Base-by-base conservation (phyloP, 495 filamentous ascomycete genomes). In the Pyronema domesticum region DNA sequence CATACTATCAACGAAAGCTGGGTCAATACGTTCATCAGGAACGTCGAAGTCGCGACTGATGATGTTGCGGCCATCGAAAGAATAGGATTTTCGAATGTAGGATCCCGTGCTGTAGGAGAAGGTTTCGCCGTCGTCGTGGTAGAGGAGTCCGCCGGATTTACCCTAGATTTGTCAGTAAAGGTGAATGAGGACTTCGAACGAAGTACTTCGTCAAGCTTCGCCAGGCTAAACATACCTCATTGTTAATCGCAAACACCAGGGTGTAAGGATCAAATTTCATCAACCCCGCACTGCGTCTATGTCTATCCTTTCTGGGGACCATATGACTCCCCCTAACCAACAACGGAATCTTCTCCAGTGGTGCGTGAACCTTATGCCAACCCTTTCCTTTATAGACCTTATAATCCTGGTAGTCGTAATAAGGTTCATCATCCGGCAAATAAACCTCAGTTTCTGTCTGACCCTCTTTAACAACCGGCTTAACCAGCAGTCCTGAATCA, bases 231-330 rank as follows among this genome's bases (percentile, higher is more conserved):
- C 9, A n/a, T 44, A 80, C 80, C 35, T 78, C 73, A 62, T 80
- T 78, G 59, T 76, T 71, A n/a, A 94, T 70, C 1, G 80, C 76
- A 4, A 96, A 72, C 37, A 96, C 79, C 1, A 98, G 76, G 7
- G 91, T 96, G 68, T 94, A 94, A 6, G 89, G 87, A 64, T 98
- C 91, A 70, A 78, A 93, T 61, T 77, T 81, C 93, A 96, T 95
- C 7, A 95, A 72, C 6, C 82, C 82, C 53, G 79, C 83, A 58
- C 83, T 89, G 50, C 88, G 78, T 42, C 91, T 78, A 2, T 89
- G 88, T 0, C 80, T 77, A 56, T 98, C 91, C 56, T 87, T 84
- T 44, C 91, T 82, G 13, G 87, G 83, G 65, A 98, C 79, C 65
- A 98, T 81, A 63, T 95, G 84, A 8, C 93, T 89, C 36, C 85